Conservation (phyloP, 1,284 basidiomycete species). For the Microbotryum saponariae region DNA sequence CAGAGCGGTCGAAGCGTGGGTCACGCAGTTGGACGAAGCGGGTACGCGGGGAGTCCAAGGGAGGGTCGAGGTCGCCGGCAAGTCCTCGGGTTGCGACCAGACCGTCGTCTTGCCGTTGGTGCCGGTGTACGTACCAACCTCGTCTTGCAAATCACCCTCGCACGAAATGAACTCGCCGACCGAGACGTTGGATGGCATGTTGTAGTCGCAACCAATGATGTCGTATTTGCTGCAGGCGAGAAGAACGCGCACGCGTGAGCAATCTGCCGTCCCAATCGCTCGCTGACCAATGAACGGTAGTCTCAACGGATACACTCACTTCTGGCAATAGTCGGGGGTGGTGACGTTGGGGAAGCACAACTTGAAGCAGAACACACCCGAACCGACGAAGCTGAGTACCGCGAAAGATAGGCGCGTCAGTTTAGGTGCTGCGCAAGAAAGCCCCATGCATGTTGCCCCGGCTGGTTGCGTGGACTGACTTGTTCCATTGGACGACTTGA, state of each 20-base stretch:
- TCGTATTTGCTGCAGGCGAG: constrained; percentile 41
- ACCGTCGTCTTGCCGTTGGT: constrained; percentile 9
- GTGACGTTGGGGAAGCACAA: constrained; percentile 53
- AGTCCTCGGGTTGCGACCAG: constrained; percentile 46
- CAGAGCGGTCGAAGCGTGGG: constrained; percentile 51
- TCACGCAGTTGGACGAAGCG: constrained; percentile 56
- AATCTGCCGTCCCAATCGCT: no score
- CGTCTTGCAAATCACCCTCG: constrained; percentile 56
- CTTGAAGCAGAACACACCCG: constrained; percentile 51
- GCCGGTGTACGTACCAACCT: constrained; percentile 50
- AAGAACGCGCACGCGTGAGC: not conserved
- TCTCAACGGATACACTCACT: constrained; percentile 48
- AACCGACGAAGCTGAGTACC: constrained; percentile 51
- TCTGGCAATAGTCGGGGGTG: constrained; percentile 47
- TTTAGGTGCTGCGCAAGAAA: not conserved
- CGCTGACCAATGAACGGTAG: no score
- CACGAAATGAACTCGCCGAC: constrained; percentile 56
- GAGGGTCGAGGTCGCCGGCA: constrained; percentile 52
- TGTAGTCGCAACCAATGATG: constrained; percentile 60
- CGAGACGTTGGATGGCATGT: constrained; percentile 55
- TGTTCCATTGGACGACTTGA: constrained; percentile 55
- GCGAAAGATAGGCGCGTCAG: not conserved
- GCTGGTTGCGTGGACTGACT: constrained; percentile 24
- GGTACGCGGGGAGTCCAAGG: constrained; percentile 58
- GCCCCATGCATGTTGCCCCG: no score